Evolutionary conservation across 2,329 filamentous ascomycete species (phyloP).

Genomic region (Fusarium sulawesiense): DNA sequence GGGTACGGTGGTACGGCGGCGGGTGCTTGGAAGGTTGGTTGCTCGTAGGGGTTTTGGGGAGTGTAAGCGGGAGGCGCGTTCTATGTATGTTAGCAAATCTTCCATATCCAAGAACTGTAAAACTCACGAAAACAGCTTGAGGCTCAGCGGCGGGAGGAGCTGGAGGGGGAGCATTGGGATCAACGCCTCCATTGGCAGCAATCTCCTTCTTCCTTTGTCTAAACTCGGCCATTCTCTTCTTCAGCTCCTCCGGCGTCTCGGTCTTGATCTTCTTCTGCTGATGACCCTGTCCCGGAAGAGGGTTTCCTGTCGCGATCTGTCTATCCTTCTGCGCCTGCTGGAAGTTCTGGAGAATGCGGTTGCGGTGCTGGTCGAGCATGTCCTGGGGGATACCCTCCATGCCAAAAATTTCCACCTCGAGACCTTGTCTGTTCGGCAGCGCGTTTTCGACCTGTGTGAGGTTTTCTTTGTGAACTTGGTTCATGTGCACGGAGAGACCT

Average conservation of each 20-base stretch:
- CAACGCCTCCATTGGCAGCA: conserved; percentile 59
- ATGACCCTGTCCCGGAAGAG: conserved; percentile 70
- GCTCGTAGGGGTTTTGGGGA: conserved; percentile 15
- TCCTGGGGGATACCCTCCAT: conserved; percentile 97
- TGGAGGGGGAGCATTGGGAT: conserved; percentile 36
- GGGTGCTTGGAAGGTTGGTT: conserved; percentile 35
- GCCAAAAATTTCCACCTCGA: conserved; percentile 96
- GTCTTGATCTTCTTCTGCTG: conserved; percentile 75
- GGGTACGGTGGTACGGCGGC: conserved; percentile 44
- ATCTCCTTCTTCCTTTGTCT: conserved; percentile 74
- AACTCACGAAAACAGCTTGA: conserved; percentile 68
- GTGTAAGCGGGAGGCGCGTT: conserved; percentile 53
- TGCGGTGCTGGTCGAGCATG: conserved; percentile 83
- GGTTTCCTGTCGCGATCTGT: conserved; percentile 85
- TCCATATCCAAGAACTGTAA: no score
- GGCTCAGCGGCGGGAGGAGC: conserved; percentile 55
- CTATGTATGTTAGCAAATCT: conserved; percentile 48
- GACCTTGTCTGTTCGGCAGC: conserved; percentile 82
- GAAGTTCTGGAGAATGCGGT: conserved; percentile 85
- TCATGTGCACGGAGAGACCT: conserved; percentile 97
- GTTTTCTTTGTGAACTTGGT: conserved; percentile 97
- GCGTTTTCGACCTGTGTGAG: conserved; percentile 92
- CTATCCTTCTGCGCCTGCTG: conserved; percentile 88
- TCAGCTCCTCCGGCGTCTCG: conserved; percentile 81
- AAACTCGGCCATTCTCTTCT: conserved; percentile 82